Base-by-base conservation (phyloP, 176 grass and related monocot species). In the Rhipidocladum racemiflorum region DNA sequence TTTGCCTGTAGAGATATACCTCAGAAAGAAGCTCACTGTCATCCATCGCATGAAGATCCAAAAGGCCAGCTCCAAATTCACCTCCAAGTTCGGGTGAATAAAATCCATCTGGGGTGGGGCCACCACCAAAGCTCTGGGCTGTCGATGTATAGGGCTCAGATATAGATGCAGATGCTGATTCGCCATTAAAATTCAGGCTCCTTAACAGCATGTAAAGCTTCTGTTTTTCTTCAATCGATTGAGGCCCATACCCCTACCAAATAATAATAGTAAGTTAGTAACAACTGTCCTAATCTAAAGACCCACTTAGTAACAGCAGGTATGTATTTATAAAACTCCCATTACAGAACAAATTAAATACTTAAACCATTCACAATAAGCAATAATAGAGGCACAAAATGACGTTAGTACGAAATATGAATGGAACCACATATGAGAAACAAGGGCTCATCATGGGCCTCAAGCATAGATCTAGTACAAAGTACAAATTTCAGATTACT, bases 41-140 rank as follows among this genome's bases (percentile, higher is more conserved):
- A 87, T 97, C 95, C 63, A 97, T 94, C 68, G 95, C 88, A 86
- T 97, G 95, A 69, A 94, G 90, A 77, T 97, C 95, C 74, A 97
- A 81, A 81, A 97, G 92, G n/a, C 95, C 95, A 89, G 95, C 95
- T 64, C 92, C 95, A 84, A 94, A 92, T 70, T 97, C 95, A 78
- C 95, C 90, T 92, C 88, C 92, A 36, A 94, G 82, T 46, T 97
- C 95, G 4, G 91, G 86, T 45, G 92, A 97, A 92, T 97, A 97
- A 78, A 98, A 98, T 29, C 88, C 89, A 72, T 93, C 84, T 39
- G 82, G 77, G 66, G 81, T 54, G 28, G 76, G 78, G 9, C 70
- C 68, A 62, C 79, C 75, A 20, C 81, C 86, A 25, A 92, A 87
- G 87, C 84, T 91, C 69, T 91, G 88, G 80, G 86, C 50, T 2